Conservation (phyloP, 257 asterid species). For the Solanum neorickii region DNA sequence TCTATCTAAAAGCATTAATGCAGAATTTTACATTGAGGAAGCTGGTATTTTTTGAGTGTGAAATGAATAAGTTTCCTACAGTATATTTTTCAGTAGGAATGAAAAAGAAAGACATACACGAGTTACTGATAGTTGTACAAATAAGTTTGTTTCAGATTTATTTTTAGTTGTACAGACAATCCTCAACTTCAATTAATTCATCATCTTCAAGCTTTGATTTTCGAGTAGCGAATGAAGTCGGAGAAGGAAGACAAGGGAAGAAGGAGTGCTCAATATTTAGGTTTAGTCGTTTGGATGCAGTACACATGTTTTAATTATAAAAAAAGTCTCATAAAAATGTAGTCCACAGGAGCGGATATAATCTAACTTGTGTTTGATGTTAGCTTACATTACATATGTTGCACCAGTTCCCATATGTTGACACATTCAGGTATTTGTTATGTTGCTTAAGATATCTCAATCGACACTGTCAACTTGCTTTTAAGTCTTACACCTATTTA, state of each 20-base stretch:
- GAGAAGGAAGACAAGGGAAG: neutral
- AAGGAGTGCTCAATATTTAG: neutral
- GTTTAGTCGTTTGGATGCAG: too few relatives aligned
- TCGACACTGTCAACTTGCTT: neutral
- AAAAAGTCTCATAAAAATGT: too few relatives aligned
- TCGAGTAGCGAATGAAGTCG: neutral
- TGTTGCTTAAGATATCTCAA: neutral
- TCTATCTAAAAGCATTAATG: neutral
- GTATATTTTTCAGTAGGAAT: neutral
- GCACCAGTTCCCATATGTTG: neutral
- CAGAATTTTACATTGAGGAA: neutral
- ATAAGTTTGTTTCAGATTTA: neutral
- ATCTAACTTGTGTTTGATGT: neutral
- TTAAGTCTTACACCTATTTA: neutral
- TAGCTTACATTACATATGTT: neutral
- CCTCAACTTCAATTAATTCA: neutral
- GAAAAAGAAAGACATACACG: neutral
- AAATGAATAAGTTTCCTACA: neutral
- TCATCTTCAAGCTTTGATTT: neutral
- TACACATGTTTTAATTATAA: too few relatives aligned
- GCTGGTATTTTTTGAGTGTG: neutral
- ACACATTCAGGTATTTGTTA: neutral
- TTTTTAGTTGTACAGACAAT: neutral
- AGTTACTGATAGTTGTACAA: neutral
- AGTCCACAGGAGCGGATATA: too few relatives aligned